Conservation (phyloP, 2,329 filamentous ascomycete genomes). For the Colletotrichum acutatum region DNA sequence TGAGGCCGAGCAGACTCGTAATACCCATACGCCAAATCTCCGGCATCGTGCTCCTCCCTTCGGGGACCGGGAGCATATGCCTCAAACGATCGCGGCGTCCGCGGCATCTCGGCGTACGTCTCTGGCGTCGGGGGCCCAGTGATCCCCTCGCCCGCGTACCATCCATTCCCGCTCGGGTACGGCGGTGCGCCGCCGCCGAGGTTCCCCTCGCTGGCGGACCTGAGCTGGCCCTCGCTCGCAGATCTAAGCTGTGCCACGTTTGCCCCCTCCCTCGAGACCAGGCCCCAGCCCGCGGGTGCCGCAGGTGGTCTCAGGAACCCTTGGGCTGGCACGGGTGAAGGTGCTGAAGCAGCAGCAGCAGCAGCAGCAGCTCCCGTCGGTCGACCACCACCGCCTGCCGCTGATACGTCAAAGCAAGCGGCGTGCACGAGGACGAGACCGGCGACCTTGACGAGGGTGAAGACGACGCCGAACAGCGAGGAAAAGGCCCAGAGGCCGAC, state of each 20-base stretch:
- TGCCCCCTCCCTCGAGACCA: slow-evolving; percentile 6
- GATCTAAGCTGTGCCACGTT: slow-evolving; percentile 14
- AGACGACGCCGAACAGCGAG: slow-evolving; percentile 28
- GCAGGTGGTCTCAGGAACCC: slow-evolving; percentile 8
- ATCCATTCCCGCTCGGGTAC: slow-evolving; percentile 5
- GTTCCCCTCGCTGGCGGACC: slow-evolving; percentile 24
- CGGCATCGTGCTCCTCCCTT: slow-evolving; percentile 8
- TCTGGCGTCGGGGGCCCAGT: neutral
- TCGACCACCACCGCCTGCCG: neutral
- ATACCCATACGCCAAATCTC: slow-evolving; percentile 4
- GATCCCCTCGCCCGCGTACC: slow-evolving; percentile 24
- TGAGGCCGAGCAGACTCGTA: slow-evolving; percentile 18
- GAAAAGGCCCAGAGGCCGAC: slow-evolving; percentile 32
- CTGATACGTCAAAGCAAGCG: slow-evolving; percentile 21
- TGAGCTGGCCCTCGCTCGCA: slow-evolving; percentile 25
- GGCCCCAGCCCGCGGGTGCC: neutral
- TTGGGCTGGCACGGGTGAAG: slow-evolving; percentile 9
- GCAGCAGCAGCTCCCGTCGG: neutral
- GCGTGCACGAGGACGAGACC: slow-evolving; percentile 27
- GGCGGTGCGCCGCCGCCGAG: neutral
- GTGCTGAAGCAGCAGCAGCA: neutral
- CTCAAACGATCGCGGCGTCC: slow-evolving; percentile 10
- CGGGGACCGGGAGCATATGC: slow-evolving; percentile 19
- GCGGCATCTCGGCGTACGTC: slow-evolving; percentile 24
- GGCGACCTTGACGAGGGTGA: slow-evolving; percentile 27